Base-by-base conservation (phyloP, 805 yeast species). In the Saccharomyces eubayanus region DNA sequence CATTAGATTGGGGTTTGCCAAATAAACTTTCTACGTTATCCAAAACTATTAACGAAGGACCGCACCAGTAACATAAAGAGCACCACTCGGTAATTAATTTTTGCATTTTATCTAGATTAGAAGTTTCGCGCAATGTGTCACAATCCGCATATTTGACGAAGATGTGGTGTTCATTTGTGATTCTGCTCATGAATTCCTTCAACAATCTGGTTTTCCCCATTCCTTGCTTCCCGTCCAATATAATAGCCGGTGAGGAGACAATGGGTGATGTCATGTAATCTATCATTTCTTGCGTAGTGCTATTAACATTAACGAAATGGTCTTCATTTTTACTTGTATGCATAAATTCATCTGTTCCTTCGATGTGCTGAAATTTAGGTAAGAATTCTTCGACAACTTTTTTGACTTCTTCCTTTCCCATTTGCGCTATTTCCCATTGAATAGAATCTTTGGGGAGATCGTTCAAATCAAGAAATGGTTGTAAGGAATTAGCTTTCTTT, bases 1-100 rank as follows among this genome's bases (percentile, higher is more conserved):
- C 71, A 58, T 85, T 91, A 1, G 85, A 85, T 48, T 60, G 59
- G 29, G 47, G 59, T 29, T 53, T 57, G 0, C 89, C 81, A 45
- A 89, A 75, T 12, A 91, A 62, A 55, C 80, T 77, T 59, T 91
- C 96, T 14, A 89, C 66, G 57, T 90, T 89, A 59, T 92, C 98
- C 21, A 92, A 66, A 0, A 91, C 71, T 2, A 92, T 64, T 2
- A 89, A 70, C 1, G 91, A 75, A 0, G 97, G 97, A 14, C 86
- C 76, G 63, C 83, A 79, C 96, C 96, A 89, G 53, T 80, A 79
- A 53, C 81, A 81, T 54, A 70, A 77, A 12, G 60, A 51, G 16
- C 59, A 70, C 77, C 62, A 77, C 66, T 76, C 78, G 75, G 54
- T 70, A 71, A 59, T 64, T 64, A 57, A 75, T 65, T 49, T 74